phyloP scores from a whole-genome alignment of 371 early-diverging fungal genomes.

The Homolaphlyctis polyrhiza region DNA sequence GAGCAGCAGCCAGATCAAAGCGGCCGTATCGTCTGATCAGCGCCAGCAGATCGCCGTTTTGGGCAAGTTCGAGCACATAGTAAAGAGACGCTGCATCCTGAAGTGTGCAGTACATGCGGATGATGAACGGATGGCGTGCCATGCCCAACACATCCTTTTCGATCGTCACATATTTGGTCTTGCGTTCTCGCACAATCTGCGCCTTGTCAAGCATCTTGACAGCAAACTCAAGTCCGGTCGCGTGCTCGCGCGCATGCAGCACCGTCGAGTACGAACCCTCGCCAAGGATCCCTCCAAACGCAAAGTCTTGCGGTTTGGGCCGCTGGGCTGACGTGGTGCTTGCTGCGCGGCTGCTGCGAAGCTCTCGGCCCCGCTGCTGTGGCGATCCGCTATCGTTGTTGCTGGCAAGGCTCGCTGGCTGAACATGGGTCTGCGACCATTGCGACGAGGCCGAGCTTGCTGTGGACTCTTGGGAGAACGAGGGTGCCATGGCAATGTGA shows the following conservation, averaged over 20 bases:
- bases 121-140: conserved; percentile 83
- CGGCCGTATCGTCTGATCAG: conserved; percentile 65
- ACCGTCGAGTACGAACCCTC: conserved; percentile 96
- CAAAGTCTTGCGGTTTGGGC: no score
- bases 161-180: conserved; percentile 86
- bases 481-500: no score
- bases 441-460: no score
- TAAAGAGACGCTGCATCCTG: conserved; percentile 87
- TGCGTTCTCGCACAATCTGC: conserved; percentile 88
- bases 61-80: conserved; percentile 84
- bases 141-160: conserved; percentile 85
- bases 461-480: no score
- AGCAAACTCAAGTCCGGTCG: conserved; percentile 64
- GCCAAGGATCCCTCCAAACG: conserved; percentile 78
- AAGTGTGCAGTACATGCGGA: conserved; percentile 89
- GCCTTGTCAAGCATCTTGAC: conserved; percentile 91
- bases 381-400: no score
- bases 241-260: conserved; percentile 25
- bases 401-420: no score
- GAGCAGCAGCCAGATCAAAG: conserved; percentile 61
- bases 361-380: no score
- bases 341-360: no score
- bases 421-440: no score
- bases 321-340: background rate
- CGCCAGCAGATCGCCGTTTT: conserved; percentile 86